A percentile compares a stretch with the other conserved stretches of the same genome.
Conservation (phyloP, 1,284 basidiomycete genomes). For the Grifola frondosa region DNA sequence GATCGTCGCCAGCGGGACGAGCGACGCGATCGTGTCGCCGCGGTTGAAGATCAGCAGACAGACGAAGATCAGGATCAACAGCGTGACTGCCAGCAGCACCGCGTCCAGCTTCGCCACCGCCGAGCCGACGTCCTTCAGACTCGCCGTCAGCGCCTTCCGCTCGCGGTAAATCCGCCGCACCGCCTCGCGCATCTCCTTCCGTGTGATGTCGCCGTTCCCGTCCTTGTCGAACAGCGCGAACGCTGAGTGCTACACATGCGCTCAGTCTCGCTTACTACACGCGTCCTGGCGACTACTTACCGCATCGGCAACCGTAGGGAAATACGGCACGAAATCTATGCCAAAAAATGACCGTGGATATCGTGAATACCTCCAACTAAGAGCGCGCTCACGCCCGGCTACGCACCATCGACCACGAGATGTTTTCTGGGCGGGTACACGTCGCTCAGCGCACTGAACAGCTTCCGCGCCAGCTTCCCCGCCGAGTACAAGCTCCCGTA, state of each 20-base stretch:
- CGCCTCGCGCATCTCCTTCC: constrained; percentile 81
- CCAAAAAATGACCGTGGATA: constrained; percentile 5
- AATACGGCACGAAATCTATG: constrained; percentile 76
- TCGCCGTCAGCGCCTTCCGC: constrained; percentile 69
- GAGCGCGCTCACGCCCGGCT: too few species aligned
- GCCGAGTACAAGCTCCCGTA: constrained; percentile 66
- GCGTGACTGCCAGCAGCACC: constrained; percentile 62
- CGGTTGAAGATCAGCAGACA: constrained; percentile 81
- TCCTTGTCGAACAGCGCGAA: constrained; percentile 83
- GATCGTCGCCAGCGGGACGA: constrained; percentile 80
- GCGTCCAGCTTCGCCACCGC: constrained; percentile 77
- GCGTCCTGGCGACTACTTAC: constrained; percentile 45
- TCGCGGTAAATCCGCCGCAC: constrained; percentile 83
- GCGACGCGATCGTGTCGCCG: constrained; percentile 67
- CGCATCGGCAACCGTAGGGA: constrained; percentile 69
- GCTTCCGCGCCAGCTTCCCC: constrained; percentile 67
- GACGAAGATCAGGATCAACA: constrained; percentile 68
- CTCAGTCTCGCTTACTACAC: too few species aligned
- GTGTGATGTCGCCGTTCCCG: constrained; percentile 79
- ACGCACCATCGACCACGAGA: constrained; percentile 64
- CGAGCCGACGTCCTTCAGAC: constrained; percentile 72
- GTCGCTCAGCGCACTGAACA: constrained; percentile 69
- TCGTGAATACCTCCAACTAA: not conserved
- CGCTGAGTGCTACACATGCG: constrained; percentile 59
- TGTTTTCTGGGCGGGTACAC: constrained; percentile 57